Percentiles rank a stretch among this genome's conserved stretches.
Conservation (phyloP, 2,329 filamentous ascomycete species). For the Fusarium coffeatum region DNA sequence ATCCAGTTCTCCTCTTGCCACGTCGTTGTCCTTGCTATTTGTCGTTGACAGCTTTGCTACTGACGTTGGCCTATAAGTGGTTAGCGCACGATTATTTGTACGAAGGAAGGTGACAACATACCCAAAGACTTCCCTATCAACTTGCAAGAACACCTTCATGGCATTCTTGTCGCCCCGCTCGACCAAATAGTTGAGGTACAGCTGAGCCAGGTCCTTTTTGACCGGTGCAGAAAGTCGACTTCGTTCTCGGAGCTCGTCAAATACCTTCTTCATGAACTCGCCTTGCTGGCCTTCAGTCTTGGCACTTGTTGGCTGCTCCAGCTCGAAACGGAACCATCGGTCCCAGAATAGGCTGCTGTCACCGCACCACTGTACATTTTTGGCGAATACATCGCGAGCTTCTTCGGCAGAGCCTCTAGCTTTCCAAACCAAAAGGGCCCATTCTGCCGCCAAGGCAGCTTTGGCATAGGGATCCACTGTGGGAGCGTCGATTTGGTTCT, state of each 20-base stretch:
- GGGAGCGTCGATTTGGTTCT: constrained; percentile 80
- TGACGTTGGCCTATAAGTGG: constrained; percentile 57
- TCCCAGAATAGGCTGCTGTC: constrained; percentile 92
- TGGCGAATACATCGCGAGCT: constrained; percentile 83
- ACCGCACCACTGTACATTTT: constrained; percentile 84
- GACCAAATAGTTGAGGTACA: constrained; percentile 86
- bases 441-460: constrained; percentile 87
- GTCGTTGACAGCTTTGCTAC: constrained; percentile 56
- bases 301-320: constrained; percentile 78
- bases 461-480: constrained; percentile 82
- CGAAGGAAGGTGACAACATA: constrained; percentile 54
- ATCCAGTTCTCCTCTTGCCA: constrained; percentile 59
- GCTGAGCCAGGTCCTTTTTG: constrained; percentile 79
- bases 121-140: constrained; percentile 92
- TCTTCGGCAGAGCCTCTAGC: constrained; percentile 83
- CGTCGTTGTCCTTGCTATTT: constrained; percentile 60
- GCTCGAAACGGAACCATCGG: constrained; percentile 88
- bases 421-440: constrained; percentile 89
- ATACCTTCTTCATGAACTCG: constrained; percentile 81
- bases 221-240: constrained; percentile 74
- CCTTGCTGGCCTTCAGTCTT: constrained; percentile 74
- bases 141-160: constrained; percentile 84
- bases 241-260: constrained; percentile 78
- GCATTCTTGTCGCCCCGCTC: constrained; percentile 84
- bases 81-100: constrained; percentile 20